Evolutionary conservation across 169 alveolate species (phyloP), one percentile per base, ranked within the genome.

Genomic region (Plasmodium adleri): DNA sequence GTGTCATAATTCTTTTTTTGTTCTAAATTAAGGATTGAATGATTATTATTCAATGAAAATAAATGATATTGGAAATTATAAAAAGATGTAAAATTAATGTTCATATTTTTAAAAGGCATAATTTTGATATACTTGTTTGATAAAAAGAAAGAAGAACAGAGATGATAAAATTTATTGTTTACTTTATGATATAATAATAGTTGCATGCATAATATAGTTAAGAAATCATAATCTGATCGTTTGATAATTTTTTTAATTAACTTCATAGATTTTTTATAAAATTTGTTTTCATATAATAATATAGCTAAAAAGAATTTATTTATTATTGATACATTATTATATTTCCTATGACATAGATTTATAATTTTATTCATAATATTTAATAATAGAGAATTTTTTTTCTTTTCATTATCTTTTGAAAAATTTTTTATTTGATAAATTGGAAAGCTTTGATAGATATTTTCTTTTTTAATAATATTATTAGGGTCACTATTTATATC

Each of bases 301-400:
- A 83, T 47, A 8, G 91, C 80, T 63, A 83, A 67, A 24, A 83
- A 83, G 32, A 83, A 83, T 70, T 83, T 83, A 58, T 83, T 67
- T 67, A 83, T 68, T 26, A 68, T 32, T 12, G 80, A 43, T 10
- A 68, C 45, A 63, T 83, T 83, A 26, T 72, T 59, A 50, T 83
- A 45, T 56, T 83, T 83, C 59, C 83, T 13, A 54, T 39, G 3
- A 83, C 74, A 83, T 52, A 83, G 45, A 83, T 83, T 50, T 49
- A 63, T 83, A 17, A 83, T 68, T 83, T 83, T 83, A 68, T 83
- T 68, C 80, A 67, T 83, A 83, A 83, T 83, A 43, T 72, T 83
- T 20, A 83, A 56, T 15, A 83, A 72, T 49, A 83, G 8, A 12
- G 47, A 52, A 32, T 43, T 83, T 68, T 83, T 68, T 28, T 63